Evolutionary conservation across 2,329 filamentous ascomycete species (phyloP).

Genomic region (Aotearoamyces nothofagi): DNA sequence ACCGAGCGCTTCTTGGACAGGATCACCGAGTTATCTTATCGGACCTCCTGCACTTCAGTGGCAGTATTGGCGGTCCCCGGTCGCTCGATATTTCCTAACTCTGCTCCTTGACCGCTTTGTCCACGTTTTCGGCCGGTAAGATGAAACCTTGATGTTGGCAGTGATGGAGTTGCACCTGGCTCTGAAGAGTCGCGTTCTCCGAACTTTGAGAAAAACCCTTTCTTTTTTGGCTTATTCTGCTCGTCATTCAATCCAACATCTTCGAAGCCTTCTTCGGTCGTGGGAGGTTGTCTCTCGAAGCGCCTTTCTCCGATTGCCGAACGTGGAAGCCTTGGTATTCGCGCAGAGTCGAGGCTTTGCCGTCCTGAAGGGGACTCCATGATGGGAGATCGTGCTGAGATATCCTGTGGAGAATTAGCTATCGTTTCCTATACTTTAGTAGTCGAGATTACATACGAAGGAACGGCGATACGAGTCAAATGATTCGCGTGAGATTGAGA

Average conservation of each 20-base stretch:
- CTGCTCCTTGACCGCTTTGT: slow-evolving; percentile 53
- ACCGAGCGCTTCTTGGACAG: no score
- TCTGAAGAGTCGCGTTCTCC: slow-evolving; percentile 38
- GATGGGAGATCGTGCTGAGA: slow-evolving; percentile 74
- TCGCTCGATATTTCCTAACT: slow-evolving; percentile 47
- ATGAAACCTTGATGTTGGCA: slow-evolving; percentile 43
- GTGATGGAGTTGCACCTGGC: slow-evolving; percentile 19
- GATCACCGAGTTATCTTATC: no score
- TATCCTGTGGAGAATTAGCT: slow-evolving; percentile 47
- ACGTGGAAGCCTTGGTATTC: slow-evolving; percentile 45
- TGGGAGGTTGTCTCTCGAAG: slow-evolving; percentile 45
- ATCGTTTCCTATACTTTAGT: slow-evolving; percentile 1
- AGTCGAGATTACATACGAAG: slow-evolving; percentile 52
- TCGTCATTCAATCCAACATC: slow-evolving; percentile 81
- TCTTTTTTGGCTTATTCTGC: slow-evolving; percentile 42
- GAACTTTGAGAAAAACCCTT: slow-evolving; percentile 71
- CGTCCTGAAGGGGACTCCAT: slow-evolving; percentile 45
- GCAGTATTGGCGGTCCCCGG: slow-evolving; percentile 8
- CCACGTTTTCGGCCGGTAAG: slow-evolving; percentile 58
- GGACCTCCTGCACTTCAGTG: slow-evolving; percentile 7
- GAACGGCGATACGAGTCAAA: slow-evolving; percentile 94
- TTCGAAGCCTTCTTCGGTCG: slow-evolving; percentile 70
- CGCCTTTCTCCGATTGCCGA: slow-evolving; percentile 41
- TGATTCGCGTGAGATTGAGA: slow-evolving; percentile 89
- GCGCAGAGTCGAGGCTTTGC: slow-evolving; percentile 67